These are phyloP conservation scores for Pythium dissotocum DNA, from an alignment of 352 stramenopile species.

Conservation along the genomic window DNA sequence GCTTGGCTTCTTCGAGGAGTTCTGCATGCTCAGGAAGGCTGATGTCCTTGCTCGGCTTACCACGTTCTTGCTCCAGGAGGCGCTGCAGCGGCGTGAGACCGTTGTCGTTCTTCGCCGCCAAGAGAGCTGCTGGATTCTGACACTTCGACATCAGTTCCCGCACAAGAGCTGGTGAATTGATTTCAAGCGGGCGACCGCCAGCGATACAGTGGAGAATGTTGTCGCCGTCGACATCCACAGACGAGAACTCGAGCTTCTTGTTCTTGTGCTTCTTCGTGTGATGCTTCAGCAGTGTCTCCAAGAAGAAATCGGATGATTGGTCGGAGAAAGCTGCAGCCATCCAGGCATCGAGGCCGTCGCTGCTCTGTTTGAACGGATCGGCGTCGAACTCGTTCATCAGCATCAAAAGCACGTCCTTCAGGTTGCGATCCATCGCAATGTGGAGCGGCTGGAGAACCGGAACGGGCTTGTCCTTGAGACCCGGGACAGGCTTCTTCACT, in stretches of 20 bases:
- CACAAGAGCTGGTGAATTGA: constrained; percentile 38
- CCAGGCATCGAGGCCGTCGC: constrained; percentile 59
- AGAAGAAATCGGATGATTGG: constrained; percentile 38
- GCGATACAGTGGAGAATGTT: constrained; percentile 75
- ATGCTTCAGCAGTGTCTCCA: constrained; percentile 52
- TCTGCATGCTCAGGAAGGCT: constrained; percentile 34
- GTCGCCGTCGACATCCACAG: constrained; percentile 25
- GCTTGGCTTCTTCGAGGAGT: constrained; percentile 36
- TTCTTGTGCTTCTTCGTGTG: constrained; percentile 35
- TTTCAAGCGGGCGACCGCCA: constrained; percentile 18
- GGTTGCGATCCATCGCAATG: constrained; percentile 51
- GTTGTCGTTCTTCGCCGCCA: constrained; percentile 48
- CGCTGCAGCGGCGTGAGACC: constrained; percentile 57
- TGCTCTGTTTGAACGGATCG: constrained; percentile 36
- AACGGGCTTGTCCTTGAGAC: constrained; percentile 24
- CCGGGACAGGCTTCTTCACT: constrained; percentile 25
- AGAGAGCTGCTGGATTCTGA: constrained; percentile 31
- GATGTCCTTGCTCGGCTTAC: constrained; percentile 18
- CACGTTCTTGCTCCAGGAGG: constrained; percentile 42
- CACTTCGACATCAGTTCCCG: constrained; percentile 39
- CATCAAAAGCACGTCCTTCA: constrained; percentile 48
- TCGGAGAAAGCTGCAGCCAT: constrained; percentile 48
- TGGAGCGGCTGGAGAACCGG: constrained; percentile 52
- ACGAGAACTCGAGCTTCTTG: constrained; percentile 35
- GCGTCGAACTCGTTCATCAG: constrained; percentile 46